Evolutionary conservation across 306 rosid species (phyloP), one percentile per base, ranked within the genome.

Genomic region (Rosa persica): DNA sequence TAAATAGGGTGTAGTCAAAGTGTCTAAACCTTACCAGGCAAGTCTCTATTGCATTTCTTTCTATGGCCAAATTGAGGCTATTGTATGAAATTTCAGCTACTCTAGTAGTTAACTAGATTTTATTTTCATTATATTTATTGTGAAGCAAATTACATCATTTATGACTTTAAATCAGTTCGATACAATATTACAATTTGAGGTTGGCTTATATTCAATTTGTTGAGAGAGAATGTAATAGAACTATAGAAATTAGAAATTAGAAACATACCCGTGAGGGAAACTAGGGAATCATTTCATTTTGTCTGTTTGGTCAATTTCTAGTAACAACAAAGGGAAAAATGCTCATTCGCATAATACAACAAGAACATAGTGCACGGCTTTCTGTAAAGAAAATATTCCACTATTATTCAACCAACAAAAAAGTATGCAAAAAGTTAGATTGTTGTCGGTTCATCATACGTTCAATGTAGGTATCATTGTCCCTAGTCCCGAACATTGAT

Each of bases 301-400:
- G 65, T 58, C 65, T 20, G 47, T 39, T 6, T 4, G 67, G 77
- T 76, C 71, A 66, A 82, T 67, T 67, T 62, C 22, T 58, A 55
- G 38, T 43, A 73, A 66, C 39, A 73, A 34, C 52, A n/a, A 69
- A 76, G 36, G 65, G 47, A 2, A 5, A 75, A 34, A 72, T 75
- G 66, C 83, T 75, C 27, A 27, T n/a, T 47, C 49, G 62, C 76
- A 76, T 20, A 72, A 62, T 72, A 38, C 16, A 38, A 60, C 13
- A 70, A 60, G 13, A 16, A 36, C 25, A 58, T 15, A 13, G 40
- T 52, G 75, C 20, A 16, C 6, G 6, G n/a, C n/a, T 54, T 30
- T 13, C 6, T 17, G 46, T 0, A 57, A 12, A 12, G 67, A 46
- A 67, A 58, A 30, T 19, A 81, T 57, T 47, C 80, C 39, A 5